Base-by-base conservation (phyloP, 176 grass and related monocot species). In the Areca catechu region DNA sequence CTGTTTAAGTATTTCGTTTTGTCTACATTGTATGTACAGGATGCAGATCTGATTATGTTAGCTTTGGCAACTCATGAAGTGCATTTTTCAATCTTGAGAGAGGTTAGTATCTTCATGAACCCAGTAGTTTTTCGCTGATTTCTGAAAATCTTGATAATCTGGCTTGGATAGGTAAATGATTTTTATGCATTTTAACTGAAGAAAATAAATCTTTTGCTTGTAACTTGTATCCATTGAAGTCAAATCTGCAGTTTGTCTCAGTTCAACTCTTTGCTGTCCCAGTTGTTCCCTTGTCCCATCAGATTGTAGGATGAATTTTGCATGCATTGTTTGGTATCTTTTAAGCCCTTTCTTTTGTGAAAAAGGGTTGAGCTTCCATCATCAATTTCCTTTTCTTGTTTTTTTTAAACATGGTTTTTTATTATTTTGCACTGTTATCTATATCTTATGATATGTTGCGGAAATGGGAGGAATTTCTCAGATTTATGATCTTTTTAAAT, bases 41-140 rank as follows among this genome's bases (percentile, higher is more conserved):
- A 98, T 73, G 93, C 93, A 60, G 93, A 98, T 74, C 75, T 98
- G 53, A 98, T 98, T 51, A 98, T 98, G 93, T 85, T 97, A 74
- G 93, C 87, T 85, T 67, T 98, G 77, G 93, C 93, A 43, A 98
- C 93, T 56, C 93, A 98, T 58, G 93, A 98, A 91, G 81, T 98
- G 18, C 93, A 98, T 54, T 98, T 98, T 67, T 98, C 93, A 54
- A 98, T 98, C 75, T 56, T 98, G 58, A 88, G 93, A 80, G 93
- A 98, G 93, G 93, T 98, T 67, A 77, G 67, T 71, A 69, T 3
- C 16, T 68, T 61, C 48, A 66, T 50, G 10, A 43, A 43, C 34
- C 1, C 1, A 2, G 34, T n/a, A 12, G 10, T 43, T 43, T 43
- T 43, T n/a, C n/a, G 34, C 2, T 43, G 34, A 43, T 43, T 9